Evolutionary conservation across 495 filamentous ascomycete genomes (phyloP), one percentile per base, ranked within the genome.

Genomic region (Hypoxylon cercidicola): DNA sequence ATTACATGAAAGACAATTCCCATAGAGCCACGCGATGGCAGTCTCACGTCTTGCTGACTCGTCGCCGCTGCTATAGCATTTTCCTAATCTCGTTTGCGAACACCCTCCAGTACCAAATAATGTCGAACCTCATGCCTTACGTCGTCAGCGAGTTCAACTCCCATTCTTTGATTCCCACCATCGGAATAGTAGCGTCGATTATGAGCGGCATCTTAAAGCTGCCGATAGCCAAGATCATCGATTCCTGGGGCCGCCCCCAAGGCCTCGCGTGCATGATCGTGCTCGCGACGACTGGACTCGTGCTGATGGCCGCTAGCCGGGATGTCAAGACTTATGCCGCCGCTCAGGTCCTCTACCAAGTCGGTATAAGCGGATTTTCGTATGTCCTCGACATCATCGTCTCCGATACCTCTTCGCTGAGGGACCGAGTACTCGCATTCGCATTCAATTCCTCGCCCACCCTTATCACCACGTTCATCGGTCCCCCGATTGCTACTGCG

Each of bases 191-290:
- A 57, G 78, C 80, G 40, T 75, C 63, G 37, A 72, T 91, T 62
- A 83, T 91, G 55, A 87, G 84, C 55, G 89, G 88, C 55, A 77
- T 89, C 16, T 73, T 79, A 40, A 87, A 85, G 55, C 75, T 90
- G 25, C 81, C 88, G 0, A 72, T 89, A 13, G 88, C 87, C 43
- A 89, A 90, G 72, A 75, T 90, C 46, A 74, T 90, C 62, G 86
- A 91, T 66, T 74, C 88, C 20, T 90, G 84, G 80, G 88, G 87
- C 54, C 80, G 81, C 69, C 85, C 71, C 55, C 83, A 64, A 69
- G 82, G 77, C 34, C 80, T 78, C 41, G 62, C 70, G n/a, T 53
- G 74, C 25, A 75, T 74, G 67, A 66, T 80, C 12, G 60, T 66
- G 23, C 77, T 79, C 45, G 72, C 80, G 15, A 75, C 73, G 11